Base-by-base conservation (phyloP, 768 basidiomycete genomes). In the Dentipellis fragilis region DNA sequence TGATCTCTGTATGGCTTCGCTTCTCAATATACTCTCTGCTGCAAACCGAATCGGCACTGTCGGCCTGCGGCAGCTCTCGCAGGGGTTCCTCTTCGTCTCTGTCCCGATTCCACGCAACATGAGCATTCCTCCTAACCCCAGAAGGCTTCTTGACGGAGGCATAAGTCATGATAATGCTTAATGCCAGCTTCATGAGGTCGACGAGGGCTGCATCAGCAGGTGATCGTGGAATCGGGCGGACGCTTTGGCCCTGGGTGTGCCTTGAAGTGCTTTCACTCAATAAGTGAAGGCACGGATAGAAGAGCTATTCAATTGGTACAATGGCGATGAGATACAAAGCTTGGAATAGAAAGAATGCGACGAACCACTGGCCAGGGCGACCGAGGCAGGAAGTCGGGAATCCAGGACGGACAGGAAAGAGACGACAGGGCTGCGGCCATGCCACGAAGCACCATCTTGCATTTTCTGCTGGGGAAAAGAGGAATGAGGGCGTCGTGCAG, bases 141-240 rank as follows among this genome's bases (percentile, higher is more conserved):
- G 37, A n/a, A 21, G n/a, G 17, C 11, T 17, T 16, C 19, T 48
- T 51, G 4, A 19, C 10, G 17, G 51, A 51, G 36, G 42, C 37
- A 49, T 56, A 51, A 40, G 34, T 52, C 11, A 49, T 36, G 55
- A 54, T 9, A 29, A 51, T 4, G 35, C 52, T 56, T 42, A 22
- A 42, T 6, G 45, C 45, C 5, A 61, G 50, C 42, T 61, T 61
- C 40, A 61, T 50, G 23, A 52, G 51, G 49, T 61, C 59, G n/a
- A 61, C 14, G 17, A 56, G 10, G 34, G 55, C 58, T 12, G 59
- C 49, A 19, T 59, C 59, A 1, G 16, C 37, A 4, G 59, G 14
- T 3, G 52, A 59, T 29, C 29, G 29, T 29, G 29, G 29, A 29
- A 29, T 6, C 29, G 29, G 35, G 1, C 1, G 51, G n/a, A 17